Evolutionary conservation across 805 yeast species (phyloP), one percentile per base, ranked within the genome.

Genomic region (Saccharomyces eubayanus): DNA sequence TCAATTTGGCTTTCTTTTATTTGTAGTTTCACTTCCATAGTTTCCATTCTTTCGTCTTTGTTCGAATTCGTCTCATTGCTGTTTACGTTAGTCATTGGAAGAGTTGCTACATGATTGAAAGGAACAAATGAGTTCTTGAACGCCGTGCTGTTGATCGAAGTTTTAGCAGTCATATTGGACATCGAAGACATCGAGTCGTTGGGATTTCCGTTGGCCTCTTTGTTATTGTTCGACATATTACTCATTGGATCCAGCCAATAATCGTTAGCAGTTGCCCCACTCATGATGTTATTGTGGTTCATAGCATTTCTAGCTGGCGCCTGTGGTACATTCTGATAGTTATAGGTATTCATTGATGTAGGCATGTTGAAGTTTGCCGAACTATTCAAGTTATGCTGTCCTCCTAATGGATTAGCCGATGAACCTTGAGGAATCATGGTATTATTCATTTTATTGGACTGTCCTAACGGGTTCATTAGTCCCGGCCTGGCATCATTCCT

Each of bases 1-100:
- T 74, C 73, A 41, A 79, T 76, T 45, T 77, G 76, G 0, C 76
- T 70, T 48, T 84, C 82, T 63, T 83, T 85, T 50, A 83, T 69
- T 53, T 76, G 76, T 50, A 85, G 62, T 57, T 82, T 81, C 49
- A 79, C 67, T 58, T 75, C 77, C 53, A 79, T 65, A 51, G 72
- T 68, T 48, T 78, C 80, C 11, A 57, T 31, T 2, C 66, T 70
- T 14, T 58, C 63, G 70, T 30, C 52, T 28, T 31, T 41, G 16
- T 49, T 36, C 20, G 43, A 36, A 36, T 36, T 36, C 2, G 16
- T 16, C 21, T 29, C 46, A n/a, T 16, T 16, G 43, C 43, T 36
- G 11, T 36, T 36, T 3, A 36, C 11, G 9, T 36, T 16, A 36
- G 16, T 36, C 24, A 36, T 36, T 16, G 43, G 20, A 12, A 36